A percentile compares a stretch with the other conserved stretches of the same genome.
Evolutionary conservation across 345 rosid species (phyloP).

Genomic region (Garcia nutans): DNA sequence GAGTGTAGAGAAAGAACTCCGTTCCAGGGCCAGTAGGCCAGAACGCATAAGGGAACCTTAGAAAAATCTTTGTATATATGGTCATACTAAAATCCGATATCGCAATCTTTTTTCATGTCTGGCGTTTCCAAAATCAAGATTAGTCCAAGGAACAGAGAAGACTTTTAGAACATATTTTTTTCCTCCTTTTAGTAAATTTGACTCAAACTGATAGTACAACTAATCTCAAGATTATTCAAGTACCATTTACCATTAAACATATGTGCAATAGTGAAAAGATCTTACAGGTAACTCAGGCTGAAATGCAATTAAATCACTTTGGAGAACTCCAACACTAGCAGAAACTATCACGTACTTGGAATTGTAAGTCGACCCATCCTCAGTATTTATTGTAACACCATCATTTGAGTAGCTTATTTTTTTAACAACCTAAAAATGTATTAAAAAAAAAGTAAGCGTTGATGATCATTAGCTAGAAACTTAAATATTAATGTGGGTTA

Average conservation of each 20-base stretch:
- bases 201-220: no score
- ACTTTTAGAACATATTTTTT: no score
- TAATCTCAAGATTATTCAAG: no score
- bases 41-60: constrained; percentile 33
- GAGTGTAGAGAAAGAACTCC: constrained; percentile 32
- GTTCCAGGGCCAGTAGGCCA: constrained; percentile 38
- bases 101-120: constrained; percentile 37
- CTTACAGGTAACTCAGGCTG: constrained; percentile 29
- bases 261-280: neutral
- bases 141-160: neutral
- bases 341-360: constrained; percentile 33
- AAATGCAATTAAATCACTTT: constrained; percentile 31
- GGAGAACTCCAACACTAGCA: constrained; percentile 36
- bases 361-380: constrained; percentile 29
- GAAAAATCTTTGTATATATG: constrained; percentile 34
- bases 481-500: no score
- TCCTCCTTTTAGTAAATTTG: no score
- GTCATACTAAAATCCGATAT: constrained; percentile 32
- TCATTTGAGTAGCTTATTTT: constrained; percentile 20
- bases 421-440: constrained; percentile 17
- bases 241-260: no score
- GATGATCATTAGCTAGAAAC: no score
- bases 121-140: neutral
- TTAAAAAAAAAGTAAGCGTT: no score
- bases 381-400: constrained; percentile 29